Percentiles rank a stretch among this genome's conserved stretches.
Evolutionary conservation across 2,329 filamentous ascomycete genomes (phyloP).

Genomic region (Annulohypoxylon truncatum): DNA sequence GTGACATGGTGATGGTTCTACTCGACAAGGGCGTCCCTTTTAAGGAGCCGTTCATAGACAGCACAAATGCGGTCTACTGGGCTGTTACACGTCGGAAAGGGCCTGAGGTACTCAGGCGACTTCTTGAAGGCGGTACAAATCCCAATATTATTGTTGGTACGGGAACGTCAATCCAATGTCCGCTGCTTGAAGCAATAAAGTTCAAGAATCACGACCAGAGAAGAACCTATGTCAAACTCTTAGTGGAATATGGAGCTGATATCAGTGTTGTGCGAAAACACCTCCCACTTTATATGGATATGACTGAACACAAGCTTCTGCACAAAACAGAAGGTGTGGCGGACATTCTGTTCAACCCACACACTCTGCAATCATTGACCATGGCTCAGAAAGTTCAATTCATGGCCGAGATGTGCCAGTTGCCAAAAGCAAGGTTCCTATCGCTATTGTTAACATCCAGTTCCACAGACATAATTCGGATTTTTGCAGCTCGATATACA

Average conservation of each 20-base stretch:
- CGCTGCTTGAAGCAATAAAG: conserved; percentile 12
- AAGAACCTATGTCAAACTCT: conserved; percentile 7
- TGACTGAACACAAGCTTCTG: neutral
- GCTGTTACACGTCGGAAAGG: conserved; percentile 14
- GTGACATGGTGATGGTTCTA: neutral
- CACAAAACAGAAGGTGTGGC: neutral
- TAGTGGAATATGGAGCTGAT: conserved; percentile 15
- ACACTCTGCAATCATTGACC: neutral
- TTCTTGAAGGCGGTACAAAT: conserved; percentile 1
- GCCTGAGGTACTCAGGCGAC: neutral
- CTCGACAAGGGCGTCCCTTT: conserved; percentile 4
- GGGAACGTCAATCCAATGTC: neutral
- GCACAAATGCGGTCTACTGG: conserved; percentile 19
- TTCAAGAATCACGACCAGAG: neutral
- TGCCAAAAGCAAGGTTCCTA: conserved; percentile 6
- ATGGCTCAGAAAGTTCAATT: neutral
- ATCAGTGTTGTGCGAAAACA: neutral
- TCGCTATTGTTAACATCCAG: neutral
- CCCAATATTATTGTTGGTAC: conserved; percentile 2
- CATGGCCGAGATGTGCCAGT: neutral
- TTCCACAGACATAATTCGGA: neutral
- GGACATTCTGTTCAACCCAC: conserved; percentile 6
- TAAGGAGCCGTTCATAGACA: neutral
- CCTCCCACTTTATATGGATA: neutral
- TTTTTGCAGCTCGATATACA: neutral